Base-by-base conservation (phyloP, 768 basidiomycete species). In the Hemileccinum impolitum region DNA sequence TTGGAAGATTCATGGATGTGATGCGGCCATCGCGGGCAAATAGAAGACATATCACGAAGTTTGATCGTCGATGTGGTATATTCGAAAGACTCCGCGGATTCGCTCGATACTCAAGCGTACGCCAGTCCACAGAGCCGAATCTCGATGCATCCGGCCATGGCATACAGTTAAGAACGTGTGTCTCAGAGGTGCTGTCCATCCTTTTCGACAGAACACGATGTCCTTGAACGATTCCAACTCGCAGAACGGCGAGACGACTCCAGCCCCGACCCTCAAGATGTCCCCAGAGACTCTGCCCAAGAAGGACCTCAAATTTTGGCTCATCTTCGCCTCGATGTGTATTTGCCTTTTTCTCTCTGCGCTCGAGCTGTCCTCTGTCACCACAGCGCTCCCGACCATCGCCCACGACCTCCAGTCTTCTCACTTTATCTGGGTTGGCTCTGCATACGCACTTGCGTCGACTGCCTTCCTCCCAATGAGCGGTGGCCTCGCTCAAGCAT, bases 401-500 rank as follows among this genome's bases (percentile, higher is more conserved):
- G 60, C 63, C 6, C 45, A 60, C 23, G 63, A 56, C 4, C 48
- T 72, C 7, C 50, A 51, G 3, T 59, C 60, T 0, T 50, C 53
- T 7, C 62, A 66, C 37, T 71, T 69, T 34, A 45, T 59, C n/a
- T 74, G 73, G 73, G 59, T 72, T 18, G 72, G 66, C 2, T 61
- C 64, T 3, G 63, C 71, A 0, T 75, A 71, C 39, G 63, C 67
- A 12, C 60, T 75, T 10, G 54, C 70, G 2, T 61, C 65, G 9
- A 70, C 72, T 2, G 70, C 70, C 0, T 58, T 73, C 34, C 59
- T 75, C 11, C 74, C 73, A 1, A 57, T 71, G 54, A 65, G 61
- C 43, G 68, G 69, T 30, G 55, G 57, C n/a, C 49, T 68, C 1
- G 65, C 70, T 21, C 55, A 63, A 47, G 48, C 58, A 8, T 66